Conservation (phyloP, 2,329 filamentous ascomycete species). For the Teratosphaeria viscida region DNA sequence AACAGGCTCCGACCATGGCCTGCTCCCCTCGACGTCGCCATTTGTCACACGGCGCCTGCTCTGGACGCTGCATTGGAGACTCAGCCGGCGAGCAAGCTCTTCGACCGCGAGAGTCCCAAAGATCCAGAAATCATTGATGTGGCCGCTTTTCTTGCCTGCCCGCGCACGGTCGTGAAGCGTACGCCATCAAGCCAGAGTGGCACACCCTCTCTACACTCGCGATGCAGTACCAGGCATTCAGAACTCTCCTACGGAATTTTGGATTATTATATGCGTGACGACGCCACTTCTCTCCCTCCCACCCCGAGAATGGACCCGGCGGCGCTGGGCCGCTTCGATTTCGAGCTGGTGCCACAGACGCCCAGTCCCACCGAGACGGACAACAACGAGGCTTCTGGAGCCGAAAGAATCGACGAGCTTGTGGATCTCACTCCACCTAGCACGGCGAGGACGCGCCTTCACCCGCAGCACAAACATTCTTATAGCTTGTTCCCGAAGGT, state of each 20-base stretch:
- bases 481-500: conserved; percentile 19
- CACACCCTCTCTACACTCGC: conserved; percentile 11
- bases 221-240: conserved; percentile 13
- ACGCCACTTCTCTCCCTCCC: conserved; percentile 11
- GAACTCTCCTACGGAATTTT: conserved; percentile 23
- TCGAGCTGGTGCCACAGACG: conserved; percentile 11
- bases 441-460: conserved; percentile 1
- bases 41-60: not conserved
- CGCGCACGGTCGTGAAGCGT: conserved; percentile 1
- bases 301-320: conserved; percentile 15
- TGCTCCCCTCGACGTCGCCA: not conserved
- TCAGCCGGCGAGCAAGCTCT: not conserved
- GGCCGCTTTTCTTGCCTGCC: conserved; percentile 9
- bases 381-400: conserved; percentile 3
- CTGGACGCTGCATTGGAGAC: not conserved
- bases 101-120: conserved; percentile 3
- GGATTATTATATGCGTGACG: conserved; percentile 21
- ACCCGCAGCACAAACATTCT: conserved; percentile 6
- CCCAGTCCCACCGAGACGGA: conserved; percentile 4
- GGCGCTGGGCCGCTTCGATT: conserved; percentile 20
- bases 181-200: not conserved
- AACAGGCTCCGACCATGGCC: not conserved
- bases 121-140: conserved; percentile 19
- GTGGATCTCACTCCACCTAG: conserved; percentile 9
- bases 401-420: conserved; percentile 6